Conservation (phyloP, 176 grass and related monocot genomes). For the Cenchrus fungigraminus region DNA sequence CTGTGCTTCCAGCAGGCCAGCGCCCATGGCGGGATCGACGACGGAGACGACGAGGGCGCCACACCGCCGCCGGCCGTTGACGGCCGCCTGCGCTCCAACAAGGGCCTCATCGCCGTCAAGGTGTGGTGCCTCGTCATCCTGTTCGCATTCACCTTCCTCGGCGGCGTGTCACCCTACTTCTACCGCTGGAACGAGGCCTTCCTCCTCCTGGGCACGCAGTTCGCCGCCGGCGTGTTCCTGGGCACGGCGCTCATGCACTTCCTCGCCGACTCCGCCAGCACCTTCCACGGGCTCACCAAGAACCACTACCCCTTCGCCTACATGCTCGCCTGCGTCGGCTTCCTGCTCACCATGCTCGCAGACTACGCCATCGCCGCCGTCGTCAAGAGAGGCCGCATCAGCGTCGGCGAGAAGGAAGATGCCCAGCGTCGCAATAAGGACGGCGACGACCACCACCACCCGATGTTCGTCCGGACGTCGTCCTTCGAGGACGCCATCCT, state of each 20-base stretch:
- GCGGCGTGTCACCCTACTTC: slow-evolving; percentile 83
- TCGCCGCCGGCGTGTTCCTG: slow-evolving; percentile 82
- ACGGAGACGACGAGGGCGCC: neutral
- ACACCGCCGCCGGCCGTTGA: neutral
- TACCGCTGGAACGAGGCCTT: slow-evolving; percentile 87
- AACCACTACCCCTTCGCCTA: slow-evolving; percentile 75
- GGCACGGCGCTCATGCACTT: slow-evolving; percentile 85
- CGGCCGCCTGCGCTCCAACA: slow-evolving; percentile 21
- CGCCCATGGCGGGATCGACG: slow-evolving; percentile 46
- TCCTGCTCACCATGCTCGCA: slow-evolving; percentile 78
- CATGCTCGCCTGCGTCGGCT: slow-evolving; percentile 74
- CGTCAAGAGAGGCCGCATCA: slow-evolving; percentile 1
- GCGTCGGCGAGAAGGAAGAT: too few species aligned
- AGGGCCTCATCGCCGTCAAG: slow-evolving; percentile 63
- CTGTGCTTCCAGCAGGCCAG: neutral
- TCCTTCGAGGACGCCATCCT: slow-evolving; percentile 67
- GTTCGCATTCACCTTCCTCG: slow-evolving; percentile 67
- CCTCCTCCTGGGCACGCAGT: slow-evolving; percentile 79
- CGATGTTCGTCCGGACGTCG: slow-evolving; percentile 43
- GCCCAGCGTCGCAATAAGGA: too few species aligned
- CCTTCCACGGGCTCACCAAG: slow-evolving; percentile 49
- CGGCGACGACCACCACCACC: neutral
- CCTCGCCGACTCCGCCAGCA: slow-evolving; percentile 53
- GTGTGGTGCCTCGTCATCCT: slow-evolving; percentile 88
- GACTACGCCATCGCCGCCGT: slow-evolving; percentile 57